Percentiles rank a stretch among this genome's conserved stretches.
These are phyloP conservation scores for Sporothrix variecibatus DNA, from an alignment of 2,329 filamentous ascomycete species.

Conservation along the genomic window DNA sequence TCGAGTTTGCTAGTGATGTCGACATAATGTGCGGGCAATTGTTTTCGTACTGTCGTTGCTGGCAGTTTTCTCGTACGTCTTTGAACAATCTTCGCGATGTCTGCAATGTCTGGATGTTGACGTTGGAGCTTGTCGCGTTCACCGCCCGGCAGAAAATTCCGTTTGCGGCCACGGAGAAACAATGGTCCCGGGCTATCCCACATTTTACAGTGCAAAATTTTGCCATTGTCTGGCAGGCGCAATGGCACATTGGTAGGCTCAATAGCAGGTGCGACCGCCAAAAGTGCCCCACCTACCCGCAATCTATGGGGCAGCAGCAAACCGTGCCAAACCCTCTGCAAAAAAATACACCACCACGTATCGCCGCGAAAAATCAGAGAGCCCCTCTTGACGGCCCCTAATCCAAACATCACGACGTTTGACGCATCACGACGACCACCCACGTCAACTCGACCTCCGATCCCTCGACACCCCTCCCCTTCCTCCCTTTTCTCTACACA, in stretches of 20 bases:
- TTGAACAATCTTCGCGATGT: background rate
- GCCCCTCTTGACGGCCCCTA: constrained; percentile 6
- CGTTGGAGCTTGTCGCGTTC: background rate
- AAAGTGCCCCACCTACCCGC: constrained; percentile 11
- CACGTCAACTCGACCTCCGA: background rate
- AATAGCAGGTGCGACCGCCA: background rate
- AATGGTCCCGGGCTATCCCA: constrained; percentile 25
- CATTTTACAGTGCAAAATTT: constrained; percentile 28
- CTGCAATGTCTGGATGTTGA: background rate
- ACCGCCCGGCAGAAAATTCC: constrained; percentile 33
- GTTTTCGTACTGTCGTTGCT: background rate
- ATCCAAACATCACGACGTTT: background rate
- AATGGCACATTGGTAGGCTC: background rate
- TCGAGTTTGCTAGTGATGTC: background rate
- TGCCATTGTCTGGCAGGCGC: background rate
- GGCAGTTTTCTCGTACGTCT: too few relatives aligned
- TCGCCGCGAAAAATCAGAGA: constrained; percentile 19
- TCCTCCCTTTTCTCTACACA: background rate
- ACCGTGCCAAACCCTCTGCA: constrained; percentile 15
- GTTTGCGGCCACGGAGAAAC: constrained; percentile 25
- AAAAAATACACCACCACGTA: constrained; percentile 19
- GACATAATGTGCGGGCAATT: background rate
- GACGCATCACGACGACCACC: background rate
- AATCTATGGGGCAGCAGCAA: background rate
- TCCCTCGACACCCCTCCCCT: background rate